Conservation (phyloP, 441 rosid species). For the Omphalea diandra region DNA sequence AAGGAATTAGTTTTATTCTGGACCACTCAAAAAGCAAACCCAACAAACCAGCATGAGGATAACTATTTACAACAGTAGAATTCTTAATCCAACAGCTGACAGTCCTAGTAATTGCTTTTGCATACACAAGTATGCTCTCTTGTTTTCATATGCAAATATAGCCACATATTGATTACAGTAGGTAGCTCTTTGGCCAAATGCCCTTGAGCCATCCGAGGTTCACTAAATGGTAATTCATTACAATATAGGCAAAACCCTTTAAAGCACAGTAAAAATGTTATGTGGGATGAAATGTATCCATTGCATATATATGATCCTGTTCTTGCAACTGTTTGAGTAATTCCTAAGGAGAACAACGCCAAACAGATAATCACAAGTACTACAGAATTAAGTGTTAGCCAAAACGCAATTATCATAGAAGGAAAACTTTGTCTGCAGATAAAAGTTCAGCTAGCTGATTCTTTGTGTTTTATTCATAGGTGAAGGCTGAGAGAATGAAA, state of each 20-base stretch:
- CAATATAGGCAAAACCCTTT: neutral
- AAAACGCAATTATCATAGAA: neutral
- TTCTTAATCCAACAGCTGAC: neutral
- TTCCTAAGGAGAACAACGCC: neutral
- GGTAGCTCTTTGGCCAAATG: neutral
- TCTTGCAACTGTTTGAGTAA: neutral
- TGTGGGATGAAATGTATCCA: neutral
- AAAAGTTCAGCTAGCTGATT: neutral
- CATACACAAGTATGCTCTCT: neutral
- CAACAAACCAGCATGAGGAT: neutral
- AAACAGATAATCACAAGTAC: neutral
- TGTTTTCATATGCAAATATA: neutral
- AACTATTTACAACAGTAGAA: neutral
- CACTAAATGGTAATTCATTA: neutral
- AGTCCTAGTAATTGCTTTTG: neutral
- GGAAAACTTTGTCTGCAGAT: neutral
- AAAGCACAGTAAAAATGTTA: neutral
- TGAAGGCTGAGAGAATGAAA: conserved; percentile 76
- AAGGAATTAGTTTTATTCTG: neutral
- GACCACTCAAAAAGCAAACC: neutral
- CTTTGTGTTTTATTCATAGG: conserved; percentile 34
- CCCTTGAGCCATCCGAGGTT: neutral
- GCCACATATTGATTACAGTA: neutral
- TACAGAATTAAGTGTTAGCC: neutral
- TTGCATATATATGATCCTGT: neutral